Conservation (phyloP, 139 green algal species). For the Klebsormidium nitens region DNA sequence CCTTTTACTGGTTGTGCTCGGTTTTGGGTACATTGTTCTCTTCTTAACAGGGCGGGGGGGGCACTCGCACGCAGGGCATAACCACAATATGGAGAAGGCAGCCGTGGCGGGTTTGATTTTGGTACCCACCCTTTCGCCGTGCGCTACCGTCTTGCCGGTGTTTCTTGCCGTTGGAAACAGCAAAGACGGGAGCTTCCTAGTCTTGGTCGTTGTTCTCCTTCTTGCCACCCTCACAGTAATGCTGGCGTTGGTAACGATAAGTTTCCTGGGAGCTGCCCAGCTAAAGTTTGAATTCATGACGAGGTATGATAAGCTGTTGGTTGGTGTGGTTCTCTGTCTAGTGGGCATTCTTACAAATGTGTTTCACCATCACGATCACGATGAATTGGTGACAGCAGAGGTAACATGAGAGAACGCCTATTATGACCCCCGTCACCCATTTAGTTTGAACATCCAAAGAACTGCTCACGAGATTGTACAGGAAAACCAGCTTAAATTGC, state of each 20-base stretch:
- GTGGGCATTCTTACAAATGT: constrained; percentile 35
- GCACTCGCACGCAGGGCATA: constrained; percentile 5
- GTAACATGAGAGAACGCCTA: too few species aligned
- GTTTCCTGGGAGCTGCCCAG: constrained; percentile 10
- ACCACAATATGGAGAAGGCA: constrained; percentile 18
- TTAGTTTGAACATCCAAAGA: too few species aligned
- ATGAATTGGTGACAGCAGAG: too few species aligned
- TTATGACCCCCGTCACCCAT: too few species aligned
- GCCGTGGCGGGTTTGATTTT: constrained; percentile 24
- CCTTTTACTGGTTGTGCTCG: constrained; percentile 31
- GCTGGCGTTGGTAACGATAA: constrained; percentile 23
- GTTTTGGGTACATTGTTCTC: constrained; percentile 18
- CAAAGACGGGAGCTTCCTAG: not conserved
- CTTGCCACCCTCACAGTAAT: constrained; percentile 26
- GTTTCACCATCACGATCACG: constrained; percentile 27
- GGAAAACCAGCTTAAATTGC: too few species aligned
- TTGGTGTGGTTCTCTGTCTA: constrained; percentile 6
- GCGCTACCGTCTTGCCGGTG: constrained; percentile 30
- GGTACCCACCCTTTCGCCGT: constrained; percentile 28
- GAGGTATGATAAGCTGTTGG: constrained; percentile 33
- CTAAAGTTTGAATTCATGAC: constrained; percentile 31
- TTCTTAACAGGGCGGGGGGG: constrained; percentile 9
- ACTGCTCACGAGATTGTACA: too few species aligned
- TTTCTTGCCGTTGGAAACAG: constrained; percentile 29
- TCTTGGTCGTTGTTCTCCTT: constrained; percentile 19